Evolutionary conservation across 257 asterid species (phyloP), one percentile per base, ranked within the genome.

Genomic region (Thymus quinquecostatus): DNA sequence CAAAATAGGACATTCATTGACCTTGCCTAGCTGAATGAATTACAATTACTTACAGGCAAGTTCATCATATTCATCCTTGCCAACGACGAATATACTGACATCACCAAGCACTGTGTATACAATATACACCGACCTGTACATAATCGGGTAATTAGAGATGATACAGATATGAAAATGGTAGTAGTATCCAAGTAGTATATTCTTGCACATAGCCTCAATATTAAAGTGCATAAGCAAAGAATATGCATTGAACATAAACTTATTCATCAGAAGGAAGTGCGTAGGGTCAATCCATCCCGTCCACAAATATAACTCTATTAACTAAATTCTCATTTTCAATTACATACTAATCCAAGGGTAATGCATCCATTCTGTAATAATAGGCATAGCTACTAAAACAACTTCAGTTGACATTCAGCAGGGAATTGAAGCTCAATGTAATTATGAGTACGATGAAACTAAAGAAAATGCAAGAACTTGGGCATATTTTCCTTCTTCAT

Each of bases 1-100:
- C 48, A 40, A 72, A 10, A 72, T 40, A 45, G 62, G 48, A 66
- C 32, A 47, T 48, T 58, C 53, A 12, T 14, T 49, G n/a, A 11
- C 36, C 40, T 49, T n/a, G 53, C 36, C 28, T 10, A 55, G 68
- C 27, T 30, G 63, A 57, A 49, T 49, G 63, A 32, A 70, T 54
- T 73, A 84, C 97, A 32, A 70, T 54, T 73, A 84, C 97, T 89
- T 86, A 91, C 98, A 77, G 61, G 96, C 88, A 81, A 89, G 96
- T 82, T 94, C 99, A 80, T 94, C 97, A 13, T 91, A 94, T 66
- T 88, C 97, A 77, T 94, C 99, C 86, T 94, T 94, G 86, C 97
- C 99, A 73, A 94, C 99, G 60, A 91, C 84, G 69, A 77, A 94
- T 67, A 89, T 79, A 80, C 95, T 91, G 75, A 94, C 95, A 82